phyloP scores from a whole-genome alignment of 2,329 filamentous ascomycete species.

The Aspergillus carbonarius region DNA sequence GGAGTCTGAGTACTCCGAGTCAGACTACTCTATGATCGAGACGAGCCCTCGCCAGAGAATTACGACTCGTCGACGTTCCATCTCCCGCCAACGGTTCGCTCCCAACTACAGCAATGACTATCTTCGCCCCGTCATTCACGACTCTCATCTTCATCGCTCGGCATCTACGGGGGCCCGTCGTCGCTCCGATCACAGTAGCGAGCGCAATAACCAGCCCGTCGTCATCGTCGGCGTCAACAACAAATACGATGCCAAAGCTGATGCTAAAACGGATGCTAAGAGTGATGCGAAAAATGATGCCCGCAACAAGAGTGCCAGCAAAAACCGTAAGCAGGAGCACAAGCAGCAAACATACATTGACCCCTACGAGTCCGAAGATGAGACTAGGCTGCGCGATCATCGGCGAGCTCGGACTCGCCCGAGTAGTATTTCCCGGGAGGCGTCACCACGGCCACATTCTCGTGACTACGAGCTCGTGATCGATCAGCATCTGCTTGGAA shows the following conservation, averaged over 20 bases:
- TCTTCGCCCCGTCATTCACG: constrained; percentile 26
- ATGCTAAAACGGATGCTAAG: constrained; percentile 5
- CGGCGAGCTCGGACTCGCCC: constrained; percentile 21
- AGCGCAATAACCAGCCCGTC: constrained; percentile 17
- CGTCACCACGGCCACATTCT: constrained; percentile 22
- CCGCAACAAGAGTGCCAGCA: constrained; percentile 29
- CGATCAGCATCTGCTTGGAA: constrained; percentile 35
- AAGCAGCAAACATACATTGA: constrained; percentile 15
- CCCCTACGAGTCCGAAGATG: constrained; percentile 30
- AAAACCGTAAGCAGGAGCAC: constrained; percentile 24
- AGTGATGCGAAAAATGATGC: constrained; percentile 27
- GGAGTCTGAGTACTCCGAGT: constrained; percentile 36
- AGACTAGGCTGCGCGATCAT: constrained; percentile 16
- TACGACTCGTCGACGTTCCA: constrained; percentile 30
- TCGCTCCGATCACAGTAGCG: constrained; percentile 7
- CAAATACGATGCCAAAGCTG: constrained; percentile 3
- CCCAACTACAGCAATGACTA: constrained; percentile 25
- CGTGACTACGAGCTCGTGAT: constrained; percentile 38
- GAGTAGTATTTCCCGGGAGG: constrained; percentile 24
- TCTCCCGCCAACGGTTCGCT: constrained; percentile 31
- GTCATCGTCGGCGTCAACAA: constrained; percentile 35
- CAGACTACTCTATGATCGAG: constrained; percentile 36
- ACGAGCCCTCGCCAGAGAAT: constrained; percentile 19
- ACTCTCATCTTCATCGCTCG: constrained; percentile 32
- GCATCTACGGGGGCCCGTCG: constrained; percentile 37